Conservation (phyloP, 495 filamentous ascomycete genomes). For the Daldinia caldariorum region DNA sequence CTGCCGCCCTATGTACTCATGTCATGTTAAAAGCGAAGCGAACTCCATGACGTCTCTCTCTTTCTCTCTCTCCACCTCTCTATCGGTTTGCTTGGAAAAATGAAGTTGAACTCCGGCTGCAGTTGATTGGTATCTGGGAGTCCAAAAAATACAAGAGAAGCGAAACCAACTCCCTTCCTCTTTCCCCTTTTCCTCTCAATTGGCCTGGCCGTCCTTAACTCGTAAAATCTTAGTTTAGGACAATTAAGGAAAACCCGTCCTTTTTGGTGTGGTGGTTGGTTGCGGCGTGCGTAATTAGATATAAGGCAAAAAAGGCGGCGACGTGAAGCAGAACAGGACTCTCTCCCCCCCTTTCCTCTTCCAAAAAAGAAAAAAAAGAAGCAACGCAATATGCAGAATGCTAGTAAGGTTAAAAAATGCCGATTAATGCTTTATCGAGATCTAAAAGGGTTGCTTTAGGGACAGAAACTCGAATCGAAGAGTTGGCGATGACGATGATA, state of each 20-base stretch:
- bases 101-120: slow-evolving; percentile 29
- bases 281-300: slow-evolving; percentile 25
- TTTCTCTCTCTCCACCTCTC: background rate
- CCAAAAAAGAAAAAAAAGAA: slow-evolving; percentile 22
- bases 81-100: slow-evolving; percentile 12
- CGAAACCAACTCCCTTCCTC: slow-evolving; percentile 27
- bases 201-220: slow-evolving; percentile 7
- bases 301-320: slow-evolving; percentile 20
- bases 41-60: slow-evolving; percentile 13
- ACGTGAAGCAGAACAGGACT: slow-evolving; percentile 17
- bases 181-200: slow-evolving; percentile 2
- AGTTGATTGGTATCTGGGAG: slow-evolving; percentile 25
- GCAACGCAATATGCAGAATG: slow-evolving; percentile 43
- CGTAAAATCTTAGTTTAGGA: slow-evolving; percentile 11
- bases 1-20: slow-evolving; percentile 34
- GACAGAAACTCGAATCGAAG: slow-evolving; percentile 39
- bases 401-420: slow-evolving; percentile 43
- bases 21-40: slow-evolving; percentile 17
- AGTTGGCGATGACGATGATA: background rate
- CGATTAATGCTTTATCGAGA: slow-evolving; percentile 32
- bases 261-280: background rate
- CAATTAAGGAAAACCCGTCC: background rate
- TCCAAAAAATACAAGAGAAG: slow-evolving; percentile 20
- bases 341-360: slow-evolving; percentile 10
- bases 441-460: slow-evolving; percentile 33